Conservation (phyloP, 176 grass and related monocot genomes). For the Stipa capillata region DNA sequence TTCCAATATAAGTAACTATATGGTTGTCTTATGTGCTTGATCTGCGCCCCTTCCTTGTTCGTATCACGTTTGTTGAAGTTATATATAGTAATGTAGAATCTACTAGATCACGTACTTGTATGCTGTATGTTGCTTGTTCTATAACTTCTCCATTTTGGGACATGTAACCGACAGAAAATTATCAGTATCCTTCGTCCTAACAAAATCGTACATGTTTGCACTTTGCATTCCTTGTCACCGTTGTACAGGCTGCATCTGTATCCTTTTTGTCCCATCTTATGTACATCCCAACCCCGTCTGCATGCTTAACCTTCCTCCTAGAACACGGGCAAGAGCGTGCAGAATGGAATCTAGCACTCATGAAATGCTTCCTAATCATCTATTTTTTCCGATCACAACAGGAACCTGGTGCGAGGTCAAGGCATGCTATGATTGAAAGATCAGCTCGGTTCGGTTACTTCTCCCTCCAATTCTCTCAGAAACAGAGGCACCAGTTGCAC, state of each 20-base stretch:
- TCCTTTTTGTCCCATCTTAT: neutral
- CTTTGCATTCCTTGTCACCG: neutral
- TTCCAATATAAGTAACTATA: neutral
- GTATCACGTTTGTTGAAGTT: neutral
- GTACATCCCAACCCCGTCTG: neutral
- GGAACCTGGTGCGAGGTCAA: too few relatives aligned
- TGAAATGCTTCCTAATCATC: neutral
- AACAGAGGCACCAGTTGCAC: constrained; percentile 30
- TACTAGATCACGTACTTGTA: neutral
- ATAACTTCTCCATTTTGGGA: neutral
- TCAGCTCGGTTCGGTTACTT: neutral
- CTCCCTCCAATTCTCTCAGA: constrained; percentile 9
- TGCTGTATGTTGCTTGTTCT: neutral
- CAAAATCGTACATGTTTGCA: neutral
- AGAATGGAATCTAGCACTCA: neutral
- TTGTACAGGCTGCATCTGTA: constrained; percentile 18
- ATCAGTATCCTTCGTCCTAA: neutral
- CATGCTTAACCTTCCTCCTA: neutral
- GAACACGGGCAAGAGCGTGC: neutral
- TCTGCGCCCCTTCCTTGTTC: neutral
- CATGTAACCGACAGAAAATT: neutral
- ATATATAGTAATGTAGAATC: neutral
- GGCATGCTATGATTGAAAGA: neutral
- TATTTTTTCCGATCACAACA: neutral
- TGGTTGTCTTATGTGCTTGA: neutral